These are phyloP conservation scores for Glutinoglossum americanum DNA, from an alignment of 495 filamentous ascomycete genomes.

Conservation along the genomic window DNA sequence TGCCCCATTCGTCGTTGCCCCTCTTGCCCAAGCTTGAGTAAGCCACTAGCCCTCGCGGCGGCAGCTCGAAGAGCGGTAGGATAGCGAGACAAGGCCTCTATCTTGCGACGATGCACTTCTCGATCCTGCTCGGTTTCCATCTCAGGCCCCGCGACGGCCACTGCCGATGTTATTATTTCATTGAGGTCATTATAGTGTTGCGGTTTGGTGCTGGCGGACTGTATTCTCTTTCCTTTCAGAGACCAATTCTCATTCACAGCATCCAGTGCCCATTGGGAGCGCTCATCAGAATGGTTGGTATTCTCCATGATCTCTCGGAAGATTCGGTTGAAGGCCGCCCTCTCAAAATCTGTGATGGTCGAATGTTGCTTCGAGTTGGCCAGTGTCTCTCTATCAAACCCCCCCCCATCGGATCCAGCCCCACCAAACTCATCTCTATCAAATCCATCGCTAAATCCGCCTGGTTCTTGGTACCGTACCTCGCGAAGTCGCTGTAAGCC, in stretches of 20 bases:
- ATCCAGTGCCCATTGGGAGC: not conserved
- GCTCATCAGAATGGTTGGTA: not conserved
- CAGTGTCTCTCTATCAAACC: not conserved
- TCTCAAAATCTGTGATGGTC: conserved; percentile 37
- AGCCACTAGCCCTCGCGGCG: not conserved
- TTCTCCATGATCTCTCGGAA: conserved; percentile 28
- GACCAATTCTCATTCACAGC: not conserved
- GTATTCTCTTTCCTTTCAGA: not conserved
- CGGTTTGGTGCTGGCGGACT: not conserved
- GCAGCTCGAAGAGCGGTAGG: conserved; percentile 2
- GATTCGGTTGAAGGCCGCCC: conserved; percentile 32
- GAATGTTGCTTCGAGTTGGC: not conserved
- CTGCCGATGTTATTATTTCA: not conserved
- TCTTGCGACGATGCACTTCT: not conserved
- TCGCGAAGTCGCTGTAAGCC: not conserved
- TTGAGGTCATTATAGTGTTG: not conserved
- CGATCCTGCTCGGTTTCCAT: not conserved
- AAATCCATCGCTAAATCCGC: not conserved
- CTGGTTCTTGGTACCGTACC: not conserved
- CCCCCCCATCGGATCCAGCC: too few relatives aligned
- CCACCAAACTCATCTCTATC: too few relatives aligned
- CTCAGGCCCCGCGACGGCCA: not conserved
- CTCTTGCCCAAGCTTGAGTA: not conserved
- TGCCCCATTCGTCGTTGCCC: not conserved
- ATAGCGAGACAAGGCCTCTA: not conserved